Conservation (phyloP, 257 asterid genomes). For the Nicotiana tomentosiformis region DNA sequence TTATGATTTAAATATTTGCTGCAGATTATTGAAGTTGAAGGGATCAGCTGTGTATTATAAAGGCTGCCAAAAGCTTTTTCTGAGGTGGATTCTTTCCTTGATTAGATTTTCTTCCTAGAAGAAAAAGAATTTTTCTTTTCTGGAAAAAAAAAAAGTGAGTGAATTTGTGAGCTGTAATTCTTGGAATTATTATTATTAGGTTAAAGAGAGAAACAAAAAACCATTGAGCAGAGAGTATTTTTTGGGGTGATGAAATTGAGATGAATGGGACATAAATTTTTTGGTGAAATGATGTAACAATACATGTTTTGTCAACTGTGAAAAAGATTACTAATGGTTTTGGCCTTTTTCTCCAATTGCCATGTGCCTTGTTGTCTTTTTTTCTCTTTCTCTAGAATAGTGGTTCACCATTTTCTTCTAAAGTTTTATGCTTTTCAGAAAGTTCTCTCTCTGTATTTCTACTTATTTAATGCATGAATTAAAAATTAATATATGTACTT, state of each 20-base stretch:
- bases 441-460: conserved; percentile 10
- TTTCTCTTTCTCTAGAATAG: conserved; percentile 40
- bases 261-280: conserved; percentile 15
- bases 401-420: conserved; percentile 26
- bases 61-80: conserved; percentile 13
- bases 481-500: background rate
- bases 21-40: conserved; percentile 51
- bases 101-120: conserved; percentile 4
- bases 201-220: background rate
- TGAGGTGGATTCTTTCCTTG: conserved; percentile 17
- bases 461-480: background rate
- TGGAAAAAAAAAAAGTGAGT: background rate
- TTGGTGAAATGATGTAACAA: conserved; percentile 13
- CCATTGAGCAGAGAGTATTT: conserved; percentile 23
- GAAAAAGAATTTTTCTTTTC: background rate
- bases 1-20: background rate
- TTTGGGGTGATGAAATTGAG: conserved; percentile 27
- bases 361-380: conserved; percentile 55
- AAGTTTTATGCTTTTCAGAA: conserved; percentile 33
- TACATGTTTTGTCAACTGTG: conserved; percentile 31
- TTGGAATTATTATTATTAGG: conserved; percentile 12
- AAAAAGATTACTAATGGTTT: conserved; percentile 28
- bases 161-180: conserved; percentile 9
- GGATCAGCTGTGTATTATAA: conserved; percentile 17
- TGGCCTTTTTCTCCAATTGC: conserved; percentile 44